A percentile compares a stretch with the other conserved stretches of the same genome.
Conservation (phyloP, 805 yeast genomes). For the Teunomyces panamensis region DNA sequence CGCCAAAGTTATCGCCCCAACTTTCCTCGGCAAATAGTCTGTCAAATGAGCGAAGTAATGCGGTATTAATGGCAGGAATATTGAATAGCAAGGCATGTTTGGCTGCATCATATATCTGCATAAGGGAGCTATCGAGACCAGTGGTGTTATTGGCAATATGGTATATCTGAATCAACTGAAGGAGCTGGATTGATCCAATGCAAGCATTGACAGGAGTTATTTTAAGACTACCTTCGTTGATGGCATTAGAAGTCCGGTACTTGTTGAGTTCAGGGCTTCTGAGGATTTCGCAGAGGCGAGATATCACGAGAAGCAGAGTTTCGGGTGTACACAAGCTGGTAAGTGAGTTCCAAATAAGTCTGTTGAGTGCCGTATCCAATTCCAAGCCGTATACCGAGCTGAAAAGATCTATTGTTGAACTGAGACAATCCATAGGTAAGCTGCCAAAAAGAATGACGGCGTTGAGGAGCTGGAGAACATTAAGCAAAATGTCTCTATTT, state of each 20-base stretch:
- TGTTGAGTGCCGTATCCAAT: conserved; percentile 32
- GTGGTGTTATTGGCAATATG: conserved; percentile 20
- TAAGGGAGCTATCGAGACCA: conserved; percentile 22
- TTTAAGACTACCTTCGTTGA: background rate
- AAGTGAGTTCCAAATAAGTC: conserved; percentile 37
- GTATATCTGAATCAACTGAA: conserved; percentile 30
- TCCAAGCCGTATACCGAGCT: conserved; percentile 39
- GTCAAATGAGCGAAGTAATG: conserved; percentile 39
- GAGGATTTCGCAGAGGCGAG: conserved; percentile 18
- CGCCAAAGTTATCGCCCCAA: conserved; percentile 12
- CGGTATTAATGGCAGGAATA: conserved; percentile 37
- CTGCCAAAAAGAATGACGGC: conserved; percentile 44
- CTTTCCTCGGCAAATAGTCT: conserved; percentile 33
- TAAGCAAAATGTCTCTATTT: conserved; percentile 30
- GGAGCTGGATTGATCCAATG: conserved; percentile 38
- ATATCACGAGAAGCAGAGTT: conserved; percentile 24
- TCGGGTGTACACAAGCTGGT: conserved; percentile 36
- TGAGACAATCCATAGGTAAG: conserved; percentile 41
- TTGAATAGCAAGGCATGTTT: conserved; percentile 30
- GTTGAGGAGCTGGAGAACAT: conserved; percentile 41
- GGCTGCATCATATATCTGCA: conserved; percentile 31
- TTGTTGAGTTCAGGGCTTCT: conserved; percentile 20
- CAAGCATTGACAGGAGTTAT: conserved; percentile 22
- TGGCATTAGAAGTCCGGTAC: conserved; percentile 1
- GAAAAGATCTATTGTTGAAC: conserved; percentile 39